A percentile compares a stretch with the other conserved stretches of the same genome.
Conservation (phyloP, 2,329 filamentous ascomycete genomes). For the Eutypa lata region DNA sequence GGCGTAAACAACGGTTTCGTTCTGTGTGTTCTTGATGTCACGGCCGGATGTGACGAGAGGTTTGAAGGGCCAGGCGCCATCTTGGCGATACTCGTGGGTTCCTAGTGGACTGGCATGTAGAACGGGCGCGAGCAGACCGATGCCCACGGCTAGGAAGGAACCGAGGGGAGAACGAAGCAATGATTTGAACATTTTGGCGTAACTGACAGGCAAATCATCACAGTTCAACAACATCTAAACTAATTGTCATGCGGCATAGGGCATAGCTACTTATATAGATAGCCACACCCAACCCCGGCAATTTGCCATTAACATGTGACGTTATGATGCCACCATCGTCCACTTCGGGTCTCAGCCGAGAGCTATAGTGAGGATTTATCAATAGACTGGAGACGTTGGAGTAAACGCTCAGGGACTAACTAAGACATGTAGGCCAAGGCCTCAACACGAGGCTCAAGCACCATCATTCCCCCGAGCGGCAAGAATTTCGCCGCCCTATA, state of each 20-base stretch:
- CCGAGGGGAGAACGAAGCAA: conserved; percentile 7
- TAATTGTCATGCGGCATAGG: too few species aligned
- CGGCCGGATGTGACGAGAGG: conserved; percentile 37
- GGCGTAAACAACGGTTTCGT: conserved; percentile 45
- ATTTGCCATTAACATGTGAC: too few species aligned
- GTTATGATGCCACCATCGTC: too few species aligned
- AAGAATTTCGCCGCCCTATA: background rate
- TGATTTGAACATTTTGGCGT: background rate
- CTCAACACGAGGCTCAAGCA: background rate
- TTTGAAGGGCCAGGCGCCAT: conserved; percentile 25
- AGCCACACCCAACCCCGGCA: too few species aligned
- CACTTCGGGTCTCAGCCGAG: too few species aligned
- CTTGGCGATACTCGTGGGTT: conserved; percentile 8
- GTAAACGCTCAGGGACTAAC: background rate
- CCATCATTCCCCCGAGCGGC: background rate
- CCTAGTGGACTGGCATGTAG: conserved; percentile 18
- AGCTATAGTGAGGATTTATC: too few species aligned
- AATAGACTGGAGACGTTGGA: background rate
- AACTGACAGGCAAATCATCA: background rate
- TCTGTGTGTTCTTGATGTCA: conserved; percentile 40
- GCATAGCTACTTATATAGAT: too few species aligned
- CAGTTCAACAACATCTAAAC: too few species aligned
- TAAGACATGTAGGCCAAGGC: background rate
- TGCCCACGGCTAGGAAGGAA: conserved; percentile 21
- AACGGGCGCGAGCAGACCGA: conserved; percentile 11